A percentile compares a stretch with the other conserved stretches of the same genome.
Evolutionary conservation across 2,329 filamentous ascomycete genomes (phyloP).

Genomic region (Diplodia intermedia): DNA sequence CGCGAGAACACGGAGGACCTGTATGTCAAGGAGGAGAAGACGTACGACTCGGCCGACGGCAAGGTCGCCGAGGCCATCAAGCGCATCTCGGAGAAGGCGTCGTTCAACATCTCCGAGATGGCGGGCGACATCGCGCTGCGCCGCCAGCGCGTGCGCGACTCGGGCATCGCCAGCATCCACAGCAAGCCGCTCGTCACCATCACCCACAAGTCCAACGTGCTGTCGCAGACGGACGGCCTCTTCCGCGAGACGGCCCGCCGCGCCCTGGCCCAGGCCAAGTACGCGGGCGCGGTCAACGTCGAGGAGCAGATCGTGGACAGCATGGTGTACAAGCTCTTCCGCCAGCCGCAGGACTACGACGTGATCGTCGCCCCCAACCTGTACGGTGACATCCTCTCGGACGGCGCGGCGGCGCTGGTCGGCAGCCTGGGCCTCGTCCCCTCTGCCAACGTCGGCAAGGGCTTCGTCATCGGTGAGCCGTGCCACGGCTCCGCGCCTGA

Average conservation of each 20-base stretch:
- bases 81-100: slow-evolving; percentile 88
- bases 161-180: slow-evolving; percentile 67
- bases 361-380: slow-evolving; percentile 97
- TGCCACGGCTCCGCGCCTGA: slow-evolving; percentile 97
- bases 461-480: slow-evolving; percentile 95
- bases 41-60: slow-evolving; percentile 72
- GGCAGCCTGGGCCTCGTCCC: slow-evolving; percentile 92
- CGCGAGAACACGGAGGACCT: slow-evolving; percentile 99
- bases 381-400: slow-evolving; percentile 95
- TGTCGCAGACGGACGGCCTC: slow-evolving; percentile 93
- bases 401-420: slow-evolving; percentile 92
- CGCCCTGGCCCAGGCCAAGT: slow-evolving; percentile 72
- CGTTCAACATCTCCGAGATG: slow-evolving; percentile 85
- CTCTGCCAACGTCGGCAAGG: slow-evolving; percentile 91
- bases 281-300: slow-evolving; percentile 66
- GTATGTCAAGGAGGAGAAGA: slow-evolving; percentile 96
- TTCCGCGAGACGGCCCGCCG: slow-evolving; percentile 82
- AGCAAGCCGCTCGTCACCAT: slow-evolving; percentile 81
- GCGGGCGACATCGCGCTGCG: slow-evolving; percentile 93
- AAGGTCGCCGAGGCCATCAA: slow-evolving; percentile 98
- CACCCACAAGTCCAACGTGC: slow-evolving; percentile 97
- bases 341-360: slow-evolving; percentile 92
- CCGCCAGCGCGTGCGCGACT: slow-evolving; percentile 78
- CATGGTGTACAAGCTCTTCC: slow-evolving; percentile 99
- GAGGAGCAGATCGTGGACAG: slow-evolving; percentile 99